Percentiles rank a stretch among this genome's conserved stretches.
phyloP scores from a whole-genome alignment of 441 rosid genomes.

The Capsella rubella region DNA sequence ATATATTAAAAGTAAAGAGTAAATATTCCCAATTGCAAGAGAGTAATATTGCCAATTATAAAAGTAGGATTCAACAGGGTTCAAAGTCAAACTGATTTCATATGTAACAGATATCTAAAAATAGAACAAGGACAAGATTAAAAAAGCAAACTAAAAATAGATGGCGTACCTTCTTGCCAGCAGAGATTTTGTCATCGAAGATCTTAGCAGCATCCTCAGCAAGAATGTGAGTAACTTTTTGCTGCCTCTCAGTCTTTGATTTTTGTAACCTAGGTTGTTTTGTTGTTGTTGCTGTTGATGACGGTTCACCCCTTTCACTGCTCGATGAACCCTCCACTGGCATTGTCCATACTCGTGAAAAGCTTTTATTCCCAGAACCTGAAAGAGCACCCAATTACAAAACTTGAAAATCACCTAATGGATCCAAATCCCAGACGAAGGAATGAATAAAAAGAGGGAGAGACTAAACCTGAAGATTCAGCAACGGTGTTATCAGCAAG shows the following conservation, averaged over 20 bases:
- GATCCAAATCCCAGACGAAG: conserved; percentile 6
- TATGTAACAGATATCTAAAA: conserved; percentile 23
- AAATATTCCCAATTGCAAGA: conserved; percentile 25
- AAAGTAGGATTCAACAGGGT: conserved; percentile 15
- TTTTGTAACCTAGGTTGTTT: conserved; percentile 60
- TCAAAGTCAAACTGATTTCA: conserved; percentile 10
- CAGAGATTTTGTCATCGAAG: conserved; percentile 72
- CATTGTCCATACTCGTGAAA: conserved; percentile 50
- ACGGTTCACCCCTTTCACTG: conserved; percentile 51
- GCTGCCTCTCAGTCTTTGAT: conserved; percentile 73
- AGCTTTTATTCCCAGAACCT: conserved; percentile 52
- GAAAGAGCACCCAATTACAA: neutral
- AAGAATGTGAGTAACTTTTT: conserved; percentile 59
- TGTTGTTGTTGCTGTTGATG: conserved; percentile 43
- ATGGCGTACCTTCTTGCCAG: conserved; percentile 69
- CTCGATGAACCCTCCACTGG: conserved; percentile 49
- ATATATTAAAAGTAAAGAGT: conserved; percentile 13
- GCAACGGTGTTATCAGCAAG: conserved; percentile 43
- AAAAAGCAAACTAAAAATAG: conserved; percentile 16
- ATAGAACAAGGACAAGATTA: conserved; percentile 12
- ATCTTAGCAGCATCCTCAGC: conserved; percentile 85
- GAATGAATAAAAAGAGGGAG: neutral
- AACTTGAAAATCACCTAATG: conserved; percentile 2
- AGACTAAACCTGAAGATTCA: conserved; percentile 56
- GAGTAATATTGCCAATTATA: conserved; percentile 6